A percentile compares a stretch with the other conserved stretches of the same genome.
Conservation (phyloP, 2,329 filamentous ascomycete genomes). For the Capronia epimyces region DNA sequence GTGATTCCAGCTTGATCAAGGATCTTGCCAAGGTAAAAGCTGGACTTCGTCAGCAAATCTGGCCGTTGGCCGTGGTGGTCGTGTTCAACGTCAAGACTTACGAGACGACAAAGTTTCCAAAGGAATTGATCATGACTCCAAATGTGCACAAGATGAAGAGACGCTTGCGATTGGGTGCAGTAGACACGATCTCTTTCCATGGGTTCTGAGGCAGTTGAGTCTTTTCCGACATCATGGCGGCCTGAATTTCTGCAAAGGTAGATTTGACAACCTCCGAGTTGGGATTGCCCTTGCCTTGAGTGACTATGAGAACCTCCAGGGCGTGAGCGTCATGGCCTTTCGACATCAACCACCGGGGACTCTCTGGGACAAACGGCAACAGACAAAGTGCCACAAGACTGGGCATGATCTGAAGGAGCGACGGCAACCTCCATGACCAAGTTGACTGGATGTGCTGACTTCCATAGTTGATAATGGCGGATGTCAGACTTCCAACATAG, state of each 20-base stretch:
- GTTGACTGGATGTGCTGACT: constrained; percentile 29
- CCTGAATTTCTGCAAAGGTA: constrained; percentile 16
- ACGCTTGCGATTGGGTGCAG: too few species aligned
- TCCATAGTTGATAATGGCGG: constrained; percentile 44
- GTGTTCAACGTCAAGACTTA: too few species aligned
- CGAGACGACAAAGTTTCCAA: constrained; percentile 39
- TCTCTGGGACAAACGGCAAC: constrained; percentile 31
- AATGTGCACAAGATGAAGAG: too few species aligned
- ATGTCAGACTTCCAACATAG: constrained; percentile 37
- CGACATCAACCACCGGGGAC: constrained; percentile 27
- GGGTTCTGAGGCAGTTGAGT: too few species aligned
- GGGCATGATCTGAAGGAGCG: constrained; percentile 9
- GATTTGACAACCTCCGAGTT: constrained; percentile 4
- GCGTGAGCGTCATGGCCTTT: constrained; percentile 18
- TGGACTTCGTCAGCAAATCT: too few species aligned
- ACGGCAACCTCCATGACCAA: constrained; percentile 16
- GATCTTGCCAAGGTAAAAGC: constrained; percentile 41
- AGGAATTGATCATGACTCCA: too few species aligned
- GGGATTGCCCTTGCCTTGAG: constrained; percentile 10
- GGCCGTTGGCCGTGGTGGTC: too few species aligned
- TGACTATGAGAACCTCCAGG: constrained; percentile 13
- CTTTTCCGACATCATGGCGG: too few species aligned
- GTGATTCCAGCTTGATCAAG: constrained; percentile 46
- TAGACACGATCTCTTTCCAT: too few species aligned
- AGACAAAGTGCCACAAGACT: constrained; percentile 35